Base-by-base conservation (phyloP, 192 early-diverging fungal genomes). In the Backusella mclennaniae region DNA sequence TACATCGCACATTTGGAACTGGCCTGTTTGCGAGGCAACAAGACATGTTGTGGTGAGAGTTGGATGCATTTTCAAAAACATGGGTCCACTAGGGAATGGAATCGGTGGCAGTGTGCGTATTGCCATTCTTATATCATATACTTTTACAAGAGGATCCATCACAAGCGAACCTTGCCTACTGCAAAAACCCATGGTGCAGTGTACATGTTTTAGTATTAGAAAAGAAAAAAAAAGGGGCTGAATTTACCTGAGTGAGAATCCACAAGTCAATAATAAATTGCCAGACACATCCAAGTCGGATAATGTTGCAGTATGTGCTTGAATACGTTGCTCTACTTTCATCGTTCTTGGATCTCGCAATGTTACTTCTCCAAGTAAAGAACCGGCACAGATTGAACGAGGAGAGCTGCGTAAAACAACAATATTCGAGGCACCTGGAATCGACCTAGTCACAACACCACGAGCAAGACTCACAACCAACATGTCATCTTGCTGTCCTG, bases 241-340 rank as follows among this genome's bases (percentile, higher is more conserved):
- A 12, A 2, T 70, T 69, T 77, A 90, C 90, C 92, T 82, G 42
- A 83, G 78, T 6, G 92, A 92, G 78, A 89, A 94, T 21, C 94
- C 94, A 80, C 92, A 93, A 2, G 93, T 95, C 23, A 93, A 74
- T 72, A 94, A 79, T 66, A 90, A 77, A 80, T 93, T 93, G 23
- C 92, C 92, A 23, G 87, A 86, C 1, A 95, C 83, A 72, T 96
- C 95, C 39, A 96, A 79, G 82, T 93, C 92, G 1, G 91, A 88
- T 14, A 96, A 82, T 7, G 88, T 88, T 26, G 94, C 95, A n/a
- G 91, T 89, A 73, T 96, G 94, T 8, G 93, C 92, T 36, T 89
- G 84, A 35, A 95, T 85, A 31, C 85, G 73, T 42, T 92, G 87
- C 74, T 93, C 89, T 0, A 87, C 86, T 44, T 85, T 84, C 49